These are phyloP conservation scores for Psilocybe cubensis DNA, from an alignment of 768 basidiomycete genomes.

Conservation along the genomic window DNA sequence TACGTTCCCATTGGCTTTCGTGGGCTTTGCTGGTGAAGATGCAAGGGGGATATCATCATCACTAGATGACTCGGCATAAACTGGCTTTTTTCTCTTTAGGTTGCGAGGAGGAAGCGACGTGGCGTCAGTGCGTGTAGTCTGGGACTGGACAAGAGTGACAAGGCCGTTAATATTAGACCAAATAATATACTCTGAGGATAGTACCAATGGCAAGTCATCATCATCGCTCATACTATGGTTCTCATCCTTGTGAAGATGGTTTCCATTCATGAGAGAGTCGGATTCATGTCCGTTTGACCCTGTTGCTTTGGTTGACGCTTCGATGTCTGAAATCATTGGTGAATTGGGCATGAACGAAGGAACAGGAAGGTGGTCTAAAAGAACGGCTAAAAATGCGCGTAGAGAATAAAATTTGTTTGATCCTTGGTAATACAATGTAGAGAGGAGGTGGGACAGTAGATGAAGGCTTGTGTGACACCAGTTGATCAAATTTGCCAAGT, in stretches of 20 bases:
- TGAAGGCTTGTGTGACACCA: slow-evolving; percentile 29
- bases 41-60: slow-evolving; percentile 77
- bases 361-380: slow-evolving; percentile 13
- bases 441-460: slow-evolving; percentile 28
- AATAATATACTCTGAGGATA: slow-evolving; percentile 24
- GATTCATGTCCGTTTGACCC: slow-evolving; percentile 46
- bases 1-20: slow-evolving; percentile 43
- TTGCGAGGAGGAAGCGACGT: slow-evolving; percentile 40
- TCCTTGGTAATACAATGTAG: slow-evolving; percentile 15
- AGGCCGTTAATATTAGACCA: slow-evolving; percentile 17
- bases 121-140: slow-evolving; percentile 54
- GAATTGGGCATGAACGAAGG: slow-evolving; percentile 34
- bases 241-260: slow-evolving; percentile 42
- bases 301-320: slow-evolving; percentile 49
- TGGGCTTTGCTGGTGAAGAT: slow-evolving; percentile 65
- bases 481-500: slow-evolving; percentile 47
- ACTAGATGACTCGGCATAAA: slow-evolving; percentile 60
- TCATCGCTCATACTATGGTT: slow-evolving; percentile 66
- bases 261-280: slow-evolving; percentile 42
- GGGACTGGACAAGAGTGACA: slow-evolving; percentile 45
- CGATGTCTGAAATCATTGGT: slow-evolving; percentile 62
- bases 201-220: slow-evolving; percentile 73
- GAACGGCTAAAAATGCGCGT: slow-evolving; percentile 15
- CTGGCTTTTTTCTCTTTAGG: slow-evolving; percentile 65
- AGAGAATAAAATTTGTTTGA: slow-evolving; percentile 6